These are phyloP conservation scores for Phytophthora fragariaefolia DNA, from an alignment of 352 stramenopile genomes.

Conservation along the genomic window DNA sequence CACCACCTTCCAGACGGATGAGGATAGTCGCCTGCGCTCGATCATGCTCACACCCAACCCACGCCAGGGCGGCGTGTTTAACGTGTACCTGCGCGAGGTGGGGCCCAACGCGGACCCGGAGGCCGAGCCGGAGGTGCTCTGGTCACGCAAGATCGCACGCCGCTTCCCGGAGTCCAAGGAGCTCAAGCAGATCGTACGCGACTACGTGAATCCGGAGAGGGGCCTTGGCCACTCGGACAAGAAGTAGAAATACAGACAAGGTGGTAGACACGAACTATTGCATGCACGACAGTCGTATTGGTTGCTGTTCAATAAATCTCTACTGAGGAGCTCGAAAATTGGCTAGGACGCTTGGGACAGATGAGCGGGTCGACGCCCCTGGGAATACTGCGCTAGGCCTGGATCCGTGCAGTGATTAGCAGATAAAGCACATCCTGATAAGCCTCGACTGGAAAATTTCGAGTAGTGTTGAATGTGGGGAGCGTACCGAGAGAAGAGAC, in stretches of 20 bases:
- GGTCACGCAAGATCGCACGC: slow-evolving; percentile 81
- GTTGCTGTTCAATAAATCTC: slow-evolving; percentile 1
- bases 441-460: slow-evolving; percentile 12
- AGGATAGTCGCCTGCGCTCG: slow-evolving; percentile 48
- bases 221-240: slow-evolving; percentile 89
- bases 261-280: neutral
- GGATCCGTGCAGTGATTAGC: neutral
- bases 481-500: slow-evolving; percentile 56
- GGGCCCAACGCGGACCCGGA: slow-evolving; percentile 36
- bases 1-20: slow-evolving; percentile 91
- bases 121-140: slow-evolving; percentile 72
- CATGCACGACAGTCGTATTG: neutral
- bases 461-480: neutral
- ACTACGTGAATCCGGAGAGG: slow-evolving; percentile 83
- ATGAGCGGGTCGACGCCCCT: slow-evolving; percentile 23
- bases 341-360: slow-evolving; percentile 32
- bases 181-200: slow-evolving; percentile 92
- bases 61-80: slow-evolving; percentile 66
- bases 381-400: slow-evolving; percentile 46
- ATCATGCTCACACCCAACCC: slow-evolving; percentile 74
- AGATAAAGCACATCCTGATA: slow-evolving; percentile 4
- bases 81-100: slow-evolving; percentile 61
- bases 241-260: slow-evolving; percentile 52
- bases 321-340: slow-evolving; percentile 30
- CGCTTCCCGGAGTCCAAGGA: slow-evolving; percentile 93